phyloP scores from a whole-genome alignment of 2,329 filamentous ascomycete genomes.

The Tolypocladium ovalisporum region DNA sequence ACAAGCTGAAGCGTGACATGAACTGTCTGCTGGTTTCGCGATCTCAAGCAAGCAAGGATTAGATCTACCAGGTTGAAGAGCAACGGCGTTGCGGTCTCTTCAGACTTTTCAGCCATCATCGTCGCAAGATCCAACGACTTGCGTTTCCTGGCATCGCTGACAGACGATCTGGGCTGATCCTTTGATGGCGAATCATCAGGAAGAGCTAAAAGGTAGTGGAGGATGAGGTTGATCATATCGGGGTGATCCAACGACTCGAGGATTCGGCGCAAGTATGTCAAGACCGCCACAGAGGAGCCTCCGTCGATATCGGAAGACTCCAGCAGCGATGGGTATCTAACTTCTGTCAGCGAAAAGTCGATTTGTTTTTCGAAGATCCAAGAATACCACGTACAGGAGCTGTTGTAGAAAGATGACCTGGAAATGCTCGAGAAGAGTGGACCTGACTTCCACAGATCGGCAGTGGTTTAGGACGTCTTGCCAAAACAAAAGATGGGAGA shows the following conservation, averaged over 20 bases:
- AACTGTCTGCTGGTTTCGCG: slow-evolving; percentile 78
- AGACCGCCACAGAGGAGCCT: slow-evolving; percentile 88
- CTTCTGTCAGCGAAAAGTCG: too few species aligned
- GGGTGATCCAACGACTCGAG: slow-evolving; percentile 86
- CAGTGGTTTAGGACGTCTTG: slow-evolving; percentile 97
- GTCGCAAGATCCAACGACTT: slow-evolving; percentile 83
- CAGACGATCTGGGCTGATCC: slow-evolving; percentile 32
- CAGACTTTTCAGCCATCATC: slow-evolving; percentile 64
- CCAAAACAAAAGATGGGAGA: slow-evolving; percentile 95
- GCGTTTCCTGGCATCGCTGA: slow-evolving; percentile 64
- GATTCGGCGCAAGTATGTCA: slow-evolving; percentile 86
- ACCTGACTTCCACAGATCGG: slow-evolving; percentile 80
- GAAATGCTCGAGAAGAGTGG: slow-evolving; percentile 90
- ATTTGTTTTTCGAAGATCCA: too few species aligned
- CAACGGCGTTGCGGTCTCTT: slow-evolving; percentile 64
- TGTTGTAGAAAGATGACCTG: slow-evolving; percentile 94
- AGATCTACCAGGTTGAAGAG: slow-evolving; percentile 92
- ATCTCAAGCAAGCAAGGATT: slow-evolving; percentile 73
- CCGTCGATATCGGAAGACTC: slow-evolving; percentile 97
- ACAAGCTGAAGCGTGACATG: slow-evolving; percentile 80
- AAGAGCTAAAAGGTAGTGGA: slow-evolving; percentile 82
- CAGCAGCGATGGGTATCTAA: slow-evolving; percentile 77
- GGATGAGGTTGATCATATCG: slow-evolving; percentile 86
- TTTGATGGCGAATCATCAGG: slow-evolving; percentile 40
- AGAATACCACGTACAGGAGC: slow-evolving; percentile 57